Base-by-base conservation (phyloP, 192 early-diverging fungal genomes). In the Coemansia sp. region DNA sequence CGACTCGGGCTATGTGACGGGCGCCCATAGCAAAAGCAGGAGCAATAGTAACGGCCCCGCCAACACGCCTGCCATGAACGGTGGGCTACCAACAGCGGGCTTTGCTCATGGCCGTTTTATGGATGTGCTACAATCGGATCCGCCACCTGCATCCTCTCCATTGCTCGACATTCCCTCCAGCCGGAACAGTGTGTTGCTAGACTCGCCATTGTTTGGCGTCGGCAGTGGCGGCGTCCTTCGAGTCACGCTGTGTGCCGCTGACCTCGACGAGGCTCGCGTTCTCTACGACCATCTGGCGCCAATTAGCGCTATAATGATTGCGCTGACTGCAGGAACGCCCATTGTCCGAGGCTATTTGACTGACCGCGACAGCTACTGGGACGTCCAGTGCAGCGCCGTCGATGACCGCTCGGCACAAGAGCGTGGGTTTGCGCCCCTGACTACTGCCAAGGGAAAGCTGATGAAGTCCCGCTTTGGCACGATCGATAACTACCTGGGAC, bases 201-300 rank as follows among this genome's bases (percentile, higher is more conserved):
- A 98, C 69, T 87, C 91, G 43, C 97, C 97, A 90, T 88, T 91
- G 53, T 98, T 97, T 86, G 95, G 97, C 23, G 97, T 98, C 87
- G 95, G 95, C 48, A 95, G 92, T 72, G 94, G 89, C 61, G 97
- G 97, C 71, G 70, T 76, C 18, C 79, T 99, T 50, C 94, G 97
- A 60, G 90, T 98, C 63, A 97, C 97, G 11, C 91, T 99, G 66
- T 96, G 97, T 76, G 95, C 95, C 9, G 92, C 91, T 71, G 91
- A 91, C 65, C 88, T 99, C 9, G 90, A 93, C 66, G 93, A 97
- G 67, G 95, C 95, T 5, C 85, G 97, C 59, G 69, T 85, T 62
- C 86, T 99, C 42, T 96, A 97, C 79, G 97, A 99, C 84, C 93
- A 96, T 20, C 87, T 99, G 69, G 93, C 94, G 18, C 86, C 90